Evolutionary conservation across 75 land plant species (phyloP).

Genomic region (Cunninghamia lanceolata): DNA sequence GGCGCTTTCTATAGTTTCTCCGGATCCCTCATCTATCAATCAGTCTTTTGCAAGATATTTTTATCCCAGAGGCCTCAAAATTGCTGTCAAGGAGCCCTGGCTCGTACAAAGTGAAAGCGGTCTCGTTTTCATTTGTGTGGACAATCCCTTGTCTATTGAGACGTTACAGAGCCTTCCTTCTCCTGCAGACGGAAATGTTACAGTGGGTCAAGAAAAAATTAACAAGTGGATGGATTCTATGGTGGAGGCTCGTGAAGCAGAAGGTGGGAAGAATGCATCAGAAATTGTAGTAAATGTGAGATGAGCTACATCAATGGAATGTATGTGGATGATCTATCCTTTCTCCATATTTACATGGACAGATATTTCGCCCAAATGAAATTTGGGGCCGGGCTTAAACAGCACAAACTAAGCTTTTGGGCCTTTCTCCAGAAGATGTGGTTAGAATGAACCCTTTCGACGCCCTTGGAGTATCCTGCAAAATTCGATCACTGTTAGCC

Average conservation of each 20-base stretch:
- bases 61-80: neutral
- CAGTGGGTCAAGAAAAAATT: neutral
- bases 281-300: neutral
- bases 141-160: neutral
- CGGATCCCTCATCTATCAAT: neutral
- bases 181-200: neutral
- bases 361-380: neutral
- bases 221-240: neutral
- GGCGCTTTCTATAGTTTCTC: neutral
- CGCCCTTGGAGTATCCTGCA: slow-evolving; percentile 1
- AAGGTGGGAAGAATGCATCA: neutral
- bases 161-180: neutral
- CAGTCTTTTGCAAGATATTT: neutral
- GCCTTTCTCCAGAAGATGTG: slow-evolving; percentile 42
- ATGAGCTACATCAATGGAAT: neutral
- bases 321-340: no score
- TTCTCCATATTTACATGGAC: neutral
- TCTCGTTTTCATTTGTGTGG: neutral
- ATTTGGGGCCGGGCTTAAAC: no score
- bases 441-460: neutral
- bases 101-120: neutral
- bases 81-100: neutral
- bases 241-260: neutral
- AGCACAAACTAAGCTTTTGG: no score
- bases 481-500: neutral